Evolutionary conservation across 306 rosid genomes (phyloP), one percentile per base, ranked within the genome.

Genomic region (Medicago ruthenica): DNA sequence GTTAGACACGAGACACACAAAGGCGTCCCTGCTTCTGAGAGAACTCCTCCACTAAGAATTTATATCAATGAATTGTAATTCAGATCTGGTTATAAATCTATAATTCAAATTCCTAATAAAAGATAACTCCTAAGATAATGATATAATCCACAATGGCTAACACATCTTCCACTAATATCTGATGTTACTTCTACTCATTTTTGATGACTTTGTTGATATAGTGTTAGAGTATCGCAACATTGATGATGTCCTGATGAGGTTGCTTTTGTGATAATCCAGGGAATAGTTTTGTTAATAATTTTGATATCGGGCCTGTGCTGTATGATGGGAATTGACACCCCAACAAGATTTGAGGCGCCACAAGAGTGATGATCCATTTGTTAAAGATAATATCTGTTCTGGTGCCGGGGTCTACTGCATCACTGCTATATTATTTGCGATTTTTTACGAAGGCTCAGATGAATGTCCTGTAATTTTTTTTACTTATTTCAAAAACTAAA

Each of bases 291-390:
- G 84, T 90, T 92, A 45, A 85, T 95, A 82, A 95, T 92, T 83
- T 80, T 95, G 81, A 80, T 95, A 81, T 89, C 96, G 9, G 99
- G 99, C 64, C 93, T 92, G 76, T 90, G 99, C 88, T 95, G 97
- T 79, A 95, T 92, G 99, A 92, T 95, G 99, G 97, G 96, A 72
- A 95, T 95, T 37, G 99, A 92, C 83, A 89, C 97, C 36, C 99
- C 99, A 64, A 88, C 99, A 20, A 90, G 97, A 88, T 95, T 92
- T 79, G 97, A 95, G 93, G 22, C 86, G 4, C 93, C 96, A 17
- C 97, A 92, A 75, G 99, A 95, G 70, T 89, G 86, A 74, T 92
- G 86, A 92, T 73, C 58, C 68, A 51, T 75, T 54, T 59, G 59
- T 81, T 60, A 76, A 74, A 78, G 83, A 74, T 73, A 71, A 70